Conservation (phyloP, 108 stramenopile species). For the Nitzschia sp. region DNA sequence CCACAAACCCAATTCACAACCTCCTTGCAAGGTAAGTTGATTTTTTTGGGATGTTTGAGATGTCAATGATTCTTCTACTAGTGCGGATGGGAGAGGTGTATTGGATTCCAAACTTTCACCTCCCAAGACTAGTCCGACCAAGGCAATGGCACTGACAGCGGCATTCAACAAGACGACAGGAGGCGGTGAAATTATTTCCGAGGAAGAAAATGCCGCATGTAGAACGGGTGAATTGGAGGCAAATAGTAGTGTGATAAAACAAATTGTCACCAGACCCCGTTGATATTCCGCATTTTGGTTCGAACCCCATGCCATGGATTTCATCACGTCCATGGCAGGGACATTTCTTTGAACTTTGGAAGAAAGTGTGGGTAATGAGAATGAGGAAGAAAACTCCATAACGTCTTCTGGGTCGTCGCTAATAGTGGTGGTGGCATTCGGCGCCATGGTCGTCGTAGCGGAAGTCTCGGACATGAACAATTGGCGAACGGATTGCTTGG, state of each 20-base stretch:
- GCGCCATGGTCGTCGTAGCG: too few relatives aligned
- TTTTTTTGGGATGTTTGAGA: constrained; percentile 18
- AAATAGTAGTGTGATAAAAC: constrained; percentile 72
- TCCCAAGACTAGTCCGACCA: constrained; percentile 51
- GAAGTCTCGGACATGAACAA: too few relatives aligned
- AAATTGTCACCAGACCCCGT: constrained; percentile 64
- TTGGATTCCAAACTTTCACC: constrained; percentile 49
- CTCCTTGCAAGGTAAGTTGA: constrained; percentile 22
- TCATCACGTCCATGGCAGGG: background rate
- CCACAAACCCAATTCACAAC: constrained; percentile 60
- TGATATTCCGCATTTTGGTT: constrained; percentile 34
- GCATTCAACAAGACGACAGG: constrained; percentile 76
- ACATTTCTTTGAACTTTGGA: too few relatives aligned
- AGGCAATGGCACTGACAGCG: constrained; percentile 56
- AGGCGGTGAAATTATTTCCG: constrained; percentile 29
- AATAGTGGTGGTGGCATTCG: too few relatives aligned
- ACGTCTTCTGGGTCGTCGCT: too few relatives aligned
- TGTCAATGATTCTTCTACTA: background rate
- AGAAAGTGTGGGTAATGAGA: too few relatives aligned
- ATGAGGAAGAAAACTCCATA: too few relatives aligned
- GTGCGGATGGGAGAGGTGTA: constrained; percentile 45
- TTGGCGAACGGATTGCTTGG: too few relatives aligned
- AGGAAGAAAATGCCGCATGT: constrained; percentile 59
- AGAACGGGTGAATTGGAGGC: constrained; percentile 66
- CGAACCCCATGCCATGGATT: background rate